phyloP scores from a whole-genome alignment of 345 rosid species.

The Gossypium thurberi region DNA sequence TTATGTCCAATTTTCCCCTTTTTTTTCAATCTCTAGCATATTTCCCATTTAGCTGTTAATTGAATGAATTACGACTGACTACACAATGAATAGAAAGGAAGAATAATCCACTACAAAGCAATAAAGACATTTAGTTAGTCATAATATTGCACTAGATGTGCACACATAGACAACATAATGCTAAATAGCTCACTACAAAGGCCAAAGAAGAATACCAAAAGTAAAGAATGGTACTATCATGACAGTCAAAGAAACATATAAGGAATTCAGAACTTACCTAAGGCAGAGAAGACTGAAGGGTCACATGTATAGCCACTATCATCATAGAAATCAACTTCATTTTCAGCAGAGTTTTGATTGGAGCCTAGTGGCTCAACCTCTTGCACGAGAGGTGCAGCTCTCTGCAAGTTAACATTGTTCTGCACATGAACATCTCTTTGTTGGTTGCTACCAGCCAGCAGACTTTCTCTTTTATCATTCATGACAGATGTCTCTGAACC shows the following conservation, averaged over 20 bases:
- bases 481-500: conserved; percentile 63
- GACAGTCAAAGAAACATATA: not conserved
- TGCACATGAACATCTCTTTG: conserved; percentile 18
- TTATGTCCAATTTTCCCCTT: not conserved
- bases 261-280: conserved; percentile 43
- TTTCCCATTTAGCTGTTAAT: not conserved
- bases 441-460: conserved; percentile 14
- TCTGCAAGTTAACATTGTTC: conserved; percentile 22
- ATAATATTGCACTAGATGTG: not conserved
- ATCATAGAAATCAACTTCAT: conserved; percentile 29
- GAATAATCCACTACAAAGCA: not conserved
- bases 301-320: conserved; percentile 28
- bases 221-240: not conserved
- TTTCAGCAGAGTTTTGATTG: conserved; percentile 42
- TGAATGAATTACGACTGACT: not conserved
- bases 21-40: not conserved
- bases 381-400: conserved; percentile 17
- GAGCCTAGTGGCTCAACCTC: conserved; percentile 23
- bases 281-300: conserved; percentile 32
- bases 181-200: not conserved
- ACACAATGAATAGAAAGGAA: not conserved
- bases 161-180: not conserved
- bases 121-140: not conserved
- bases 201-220: not conserved
- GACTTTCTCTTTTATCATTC: conserved; percentile 33